Base-by-base conservation (phyloP, 2,329 filamentous ascomycete genomes). In the Fusarium proliferatum region DNA sequence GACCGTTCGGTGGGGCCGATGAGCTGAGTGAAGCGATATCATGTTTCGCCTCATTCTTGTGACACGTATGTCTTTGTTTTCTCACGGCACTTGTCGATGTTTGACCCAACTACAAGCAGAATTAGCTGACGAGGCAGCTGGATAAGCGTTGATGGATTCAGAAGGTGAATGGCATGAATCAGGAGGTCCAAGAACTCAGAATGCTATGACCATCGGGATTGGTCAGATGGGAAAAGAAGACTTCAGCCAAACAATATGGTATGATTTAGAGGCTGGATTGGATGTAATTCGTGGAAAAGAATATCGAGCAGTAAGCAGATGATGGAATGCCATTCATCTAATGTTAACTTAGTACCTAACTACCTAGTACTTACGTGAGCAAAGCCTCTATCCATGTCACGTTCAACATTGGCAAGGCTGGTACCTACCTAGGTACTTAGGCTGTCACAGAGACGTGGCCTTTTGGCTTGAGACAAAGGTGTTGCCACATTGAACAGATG, bases 401-500 rank as follows among this genome's bases (percentile, higher is more conserved):
- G 36, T 55, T 33, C 30, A 46, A 39, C 42, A 36, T 30, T 36
- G 46, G 49, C 42, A 58, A 71, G 69, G 63, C 67, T 68, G 58
- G 33, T 33, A 33, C 33, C 33, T 33, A 33, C 33, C 33, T 33
- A 13, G 33, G 33, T 33, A 33, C 33, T 33, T 33, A 33, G 60
- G 59, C 30, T 46, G 19, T 57, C 53, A n/a, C 39, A 72, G 64
- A 72, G 57, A 68, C 48, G 52, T 68, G 61, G 56, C 68, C 58
- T 65, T 51, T 68, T 45, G 64, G 42, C 56, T 45, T 61, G 61
- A 58, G 51, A 74, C 49, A 51, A 60, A 55, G 56, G 56, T 60
- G 69, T 74, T 72, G 69, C 72, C 72, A 74, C 72, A 59, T 55
- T 43, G 28, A 51, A 26, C 38, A 55, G 56, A 59, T 38, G 34